Conservation (phyloP, 1,284 basidiomycete genomes). For the Naganishia cerealis region DNA sequence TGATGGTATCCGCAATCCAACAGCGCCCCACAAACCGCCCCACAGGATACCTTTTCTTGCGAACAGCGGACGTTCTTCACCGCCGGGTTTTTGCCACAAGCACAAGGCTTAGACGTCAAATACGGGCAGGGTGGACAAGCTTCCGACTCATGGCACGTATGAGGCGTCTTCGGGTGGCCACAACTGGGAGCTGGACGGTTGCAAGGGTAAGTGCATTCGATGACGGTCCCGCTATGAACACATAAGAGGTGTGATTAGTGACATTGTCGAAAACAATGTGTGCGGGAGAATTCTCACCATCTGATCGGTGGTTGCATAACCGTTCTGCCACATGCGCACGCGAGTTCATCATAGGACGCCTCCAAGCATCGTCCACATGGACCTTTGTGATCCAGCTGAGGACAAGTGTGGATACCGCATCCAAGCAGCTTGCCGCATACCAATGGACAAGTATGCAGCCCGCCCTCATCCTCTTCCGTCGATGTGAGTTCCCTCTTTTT, state of each 20-base stretch:
- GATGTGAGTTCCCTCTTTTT: slow-evolving; percentile 55
- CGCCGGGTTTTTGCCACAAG: slow-evolving; percentile 75
- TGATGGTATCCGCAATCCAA: slow-evolving; percentile 80
- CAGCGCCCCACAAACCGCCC: slow-evolving; percentile 66
- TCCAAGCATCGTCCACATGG: slow-evolving; percentile 75
- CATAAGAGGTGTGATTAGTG: slow-evolving; percentile 10
- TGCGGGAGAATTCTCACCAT: slow-evolving; percentile 55
- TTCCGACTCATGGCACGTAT: slow-evolving; percentile 71
- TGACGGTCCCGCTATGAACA: slow-evolving; percentile 52
- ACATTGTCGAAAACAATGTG: not conserved
- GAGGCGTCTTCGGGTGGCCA: slow-evolving; percentile 73
- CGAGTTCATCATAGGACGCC: slow-evolving; percentile 84
- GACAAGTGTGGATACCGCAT: slow-evolving; percentile 74
- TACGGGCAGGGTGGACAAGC: slow-evolving; percentile 81
- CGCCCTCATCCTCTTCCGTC: slow-evolving; percentile 55
- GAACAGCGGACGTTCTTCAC: slow-evolving; percentile 66
- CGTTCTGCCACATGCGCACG: slow-evolving; percentile 75
- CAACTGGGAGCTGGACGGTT: slow-evolving; percentile 68
- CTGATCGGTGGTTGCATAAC: slow-evolving; percentile 69
- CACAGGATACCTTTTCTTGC: slow-evolving; percentile 78
- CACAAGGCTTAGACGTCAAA: slow-evolving; percentile 73
- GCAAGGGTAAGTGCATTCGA: slow-evolving; percentile 77
- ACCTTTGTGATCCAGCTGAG: slow-evolving; percentile 75
- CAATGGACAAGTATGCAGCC: slow-evolving; percentile 73
- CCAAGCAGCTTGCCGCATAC: slow-evolving; percentile 69